Evolutionary conservation across 768 basidiomycete species (phyloP), one percentile per base, ranked within the genome.

Genomic region (Pleurotus eryngii): DNA sequence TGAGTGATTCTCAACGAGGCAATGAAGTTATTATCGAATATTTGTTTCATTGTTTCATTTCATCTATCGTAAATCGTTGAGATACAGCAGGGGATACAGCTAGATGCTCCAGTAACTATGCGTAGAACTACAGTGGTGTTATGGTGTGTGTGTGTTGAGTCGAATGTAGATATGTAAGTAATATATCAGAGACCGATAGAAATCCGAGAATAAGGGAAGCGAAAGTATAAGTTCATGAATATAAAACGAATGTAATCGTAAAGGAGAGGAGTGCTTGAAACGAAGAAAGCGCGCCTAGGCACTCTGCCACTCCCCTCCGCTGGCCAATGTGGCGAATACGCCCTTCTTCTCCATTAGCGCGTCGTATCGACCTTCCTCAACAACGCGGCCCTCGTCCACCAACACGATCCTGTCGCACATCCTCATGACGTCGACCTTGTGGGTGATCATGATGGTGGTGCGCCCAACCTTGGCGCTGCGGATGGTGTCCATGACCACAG

Each of bases 381-480:
- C 87, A 18, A 95, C 78, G 58, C 69, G 70, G 1, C 95, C 96
- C n/a, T 86, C 84, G 15, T 85, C 78, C 4, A 98, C 70, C 43
- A 96, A 87, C 17, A 97, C 62, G 35, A 98, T 85, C 35, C 92
- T 80, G 70, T 98, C 94, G 72, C 96, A 98, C 82, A 90, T 84
- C 68, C 78, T 79, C 95, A 98, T 98, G 27, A 92, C 85, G 45
- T 85, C 81, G 27, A 93, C 69, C 70, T 96, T 96, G 73, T 98
- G 96, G 11, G 95, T 98, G 62, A 98, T 85, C 81, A 98, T 89
- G 61, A 98, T 70, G 56, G 92, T 94, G 60, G 94, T 96, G 56
- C 86, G 76, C 18, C 84, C 83, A n/a, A 77, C 70, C 73, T 83
- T 84, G 57, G 85, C 84, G 26, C 72, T 66, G 57, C 75, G 74